phyloP scores from a whole-genome alignment of 2,329 filamentous ascomycete species.

The Alternaria hordeiaustralica region DNA sequence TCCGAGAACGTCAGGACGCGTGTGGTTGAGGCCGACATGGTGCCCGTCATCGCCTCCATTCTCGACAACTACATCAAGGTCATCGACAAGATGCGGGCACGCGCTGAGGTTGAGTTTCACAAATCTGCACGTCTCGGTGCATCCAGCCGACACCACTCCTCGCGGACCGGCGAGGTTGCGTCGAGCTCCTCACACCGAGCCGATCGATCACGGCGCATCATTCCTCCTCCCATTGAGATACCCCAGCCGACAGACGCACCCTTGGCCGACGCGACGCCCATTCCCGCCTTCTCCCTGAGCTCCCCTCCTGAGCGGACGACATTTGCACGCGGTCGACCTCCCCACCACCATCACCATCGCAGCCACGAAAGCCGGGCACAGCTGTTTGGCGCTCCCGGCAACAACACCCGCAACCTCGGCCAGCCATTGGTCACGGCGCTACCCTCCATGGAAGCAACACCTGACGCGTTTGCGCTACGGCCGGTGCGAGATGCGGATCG shows the following conservation, averaged over 20 bases:
- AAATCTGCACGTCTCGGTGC: slow-evolving; percentile 56
- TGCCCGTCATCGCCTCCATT: slow-evolving; percentile 97
- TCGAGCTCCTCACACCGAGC: slow-evolving; percentile 50
- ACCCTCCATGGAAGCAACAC: slow-evolving; percentile 67
- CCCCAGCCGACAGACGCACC: slow-evolving; percentile 60
- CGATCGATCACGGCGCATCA: slow-evolving; percentile 69
- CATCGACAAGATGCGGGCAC: slow-evolving; percentile 87
- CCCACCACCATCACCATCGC: slow-evolving; percentile 58
- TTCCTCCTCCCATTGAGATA: slow-evolving; percentile 85
- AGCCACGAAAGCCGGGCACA: slow-evolving; percentile 55
- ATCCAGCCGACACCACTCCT: slow-evolving; percentile 50
- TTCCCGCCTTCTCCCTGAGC: slow-evolving; percentile 68
- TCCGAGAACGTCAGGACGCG: slow-evolving; percentile 93
- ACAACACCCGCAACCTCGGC: slow-evolving; percentile 55
- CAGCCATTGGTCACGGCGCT: slow-evolving; percentile 73
- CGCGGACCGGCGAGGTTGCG: slow-evolving; percentile 47
- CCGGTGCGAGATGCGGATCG: slow-evolving; percentile 86
- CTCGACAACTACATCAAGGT: slow-evolving; percentile 98
- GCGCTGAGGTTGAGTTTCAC: slow-evolving; percentile 80
- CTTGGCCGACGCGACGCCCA: slow-evolving; percentile 66
- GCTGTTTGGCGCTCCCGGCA: slow-evolving; percentile 35
- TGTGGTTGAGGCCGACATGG: slow-evolving; percentile 98
- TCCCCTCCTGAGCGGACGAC: slow-evolving; percentile 75
- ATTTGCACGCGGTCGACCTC: slow-evolving; percentile 63
- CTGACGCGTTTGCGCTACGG: slow-evolving; percentile 75